These are phyloP conservation scores for Infundibulicybe gibba DNA, from an alignment of 768 basidiomycete species.

Conservation along the genomic window DNA sequence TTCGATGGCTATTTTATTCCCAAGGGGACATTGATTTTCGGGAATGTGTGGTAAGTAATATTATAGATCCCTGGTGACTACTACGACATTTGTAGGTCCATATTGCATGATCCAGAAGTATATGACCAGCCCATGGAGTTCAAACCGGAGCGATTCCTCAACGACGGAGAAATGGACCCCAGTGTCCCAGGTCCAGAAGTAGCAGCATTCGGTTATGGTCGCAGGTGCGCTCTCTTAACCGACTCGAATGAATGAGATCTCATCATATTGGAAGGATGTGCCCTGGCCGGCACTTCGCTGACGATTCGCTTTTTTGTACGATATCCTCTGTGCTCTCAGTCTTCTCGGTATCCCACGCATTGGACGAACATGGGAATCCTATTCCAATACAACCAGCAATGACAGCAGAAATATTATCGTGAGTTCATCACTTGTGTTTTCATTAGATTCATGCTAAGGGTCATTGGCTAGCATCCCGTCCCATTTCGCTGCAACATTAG, in stretches of 20 bases:
- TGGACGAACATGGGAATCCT: constrained; percentile 12
- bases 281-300: constrained; percentile 19
- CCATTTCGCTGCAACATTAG: constrained; percentile 13
- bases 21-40: not conserved
- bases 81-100: constrained; percentile 8
- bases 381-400: constrained; percentile 13
- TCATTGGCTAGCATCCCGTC: constrained; percentile 7
- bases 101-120: constrained; percentile 14
- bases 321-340: constrained; percentile 17
- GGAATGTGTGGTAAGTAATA: not conserved
- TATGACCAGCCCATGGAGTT: constrained; percentile 16
- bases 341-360: constrained; percentile 15
- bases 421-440: not conserved
- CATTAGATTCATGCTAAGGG: not conserved
- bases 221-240: not conserved
- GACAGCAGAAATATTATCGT: constrained; percentile 7
- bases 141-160: constrained; percentile 15
- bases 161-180: not conserved
- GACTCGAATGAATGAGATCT: not conserved
- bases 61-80: not conserved
- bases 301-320: constrained; percentile 15
- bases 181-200: constrained; percentile 2
- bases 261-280: constrained; percentile 12
- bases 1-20: not conserved
- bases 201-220: constrained; percentile 9